These are phyloP conservation scores for Fragaria nilgerrensis DNA, from an alignment of 306 rosid species.

Conservation along the genomic window DNA sequence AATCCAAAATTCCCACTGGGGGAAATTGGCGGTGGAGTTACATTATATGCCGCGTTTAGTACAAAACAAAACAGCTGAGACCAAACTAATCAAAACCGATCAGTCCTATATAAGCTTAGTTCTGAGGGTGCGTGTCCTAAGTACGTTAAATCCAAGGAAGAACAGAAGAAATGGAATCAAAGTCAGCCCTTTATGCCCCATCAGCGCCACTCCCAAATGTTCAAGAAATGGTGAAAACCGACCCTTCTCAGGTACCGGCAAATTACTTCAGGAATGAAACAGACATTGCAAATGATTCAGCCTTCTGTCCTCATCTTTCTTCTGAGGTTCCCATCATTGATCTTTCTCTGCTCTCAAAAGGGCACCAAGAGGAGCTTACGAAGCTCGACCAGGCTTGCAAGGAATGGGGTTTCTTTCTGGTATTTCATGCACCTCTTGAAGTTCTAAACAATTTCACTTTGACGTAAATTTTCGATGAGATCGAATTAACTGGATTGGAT, in stretches of 20 bases:
- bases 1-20: neutral
- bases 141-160: neutral
- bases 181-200: neutral
- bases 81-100: neutral
- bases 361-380: constrained; percentile 20
- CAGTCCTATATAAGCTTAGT: neutral
- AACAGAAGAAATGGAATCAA: neutral
- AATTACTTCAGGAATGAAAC: constrained; percentile 16
- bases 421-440: neutral
- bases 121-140: neutral
- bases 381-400: constrained; percentile 32
- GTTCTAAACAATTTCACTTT: neutral
- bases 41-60: neutral
- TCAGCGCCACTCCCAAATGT: constrained; percentile 9
- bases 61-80: neutral
- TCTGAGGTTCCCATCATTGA: constrained; percentile 25
- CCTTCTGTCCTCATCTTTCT: neutral
- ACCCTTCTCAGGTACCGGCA: constrained; percentile 30
- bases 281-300: constrained; percentile 14
- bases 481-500: too few relatives aligned
- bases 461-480: neutral
- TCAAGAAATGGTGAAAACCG: constrained; percentile 34
- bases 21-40: neutral
- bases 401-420: constrained; percentile 43
- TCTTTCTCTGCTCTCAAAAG: constrained; percentile 23